Evolutionary conservation across 495 filamentous ascomycete species (phyloP), one percentile per base, ranked within the genome.

Genomic region (Rhizodiscina lignyota): DNA sequence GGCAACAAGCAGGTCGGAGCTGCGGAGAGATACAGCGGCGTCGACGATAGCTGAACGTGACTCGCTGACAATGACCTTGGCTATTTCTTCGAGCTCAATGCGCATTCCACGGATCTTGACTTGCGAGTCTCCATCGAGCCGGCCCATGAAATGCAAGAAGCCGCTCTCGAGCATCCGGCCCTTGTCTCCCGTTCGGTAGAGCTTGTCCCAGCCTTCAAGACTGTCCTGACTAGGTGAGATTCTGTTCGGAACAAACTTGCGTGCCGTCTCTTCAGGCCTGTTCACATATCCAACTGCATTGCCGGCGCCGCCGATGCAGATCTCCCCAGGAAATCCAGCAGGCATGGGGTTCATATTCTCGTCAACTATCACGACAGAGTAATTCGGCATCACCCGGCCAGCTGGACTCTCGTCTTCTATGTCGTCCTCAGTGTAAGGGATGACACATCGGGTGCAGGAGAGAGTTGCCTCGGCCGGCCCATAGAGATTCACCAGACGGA

Each of bases 311-410:
- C 48, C 60, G 30, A 62, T 39, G 35, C 40, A 51, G 6, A 67
- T 39, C 35, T 65, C 36, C 12, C 39, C 39, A 4, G 11, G 40
- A 0, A 56, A 22, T 0, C 53, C 59, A 1, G 37, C 16, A 0
- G 60, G 56, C 0, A 75, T 29, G 1, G 61, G 57, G 0, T 56
- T 44, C 4, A 58, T 17, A 4, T 48, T 17, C 12, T 57, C 39
- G 28, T 68, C 66, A 1, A 73, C 32, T 23, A 73, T 51, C 42
- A 62, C 64, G 5, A 52, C 35, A 2, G 45, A 33, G 29, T 56
- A 59, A 15, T 64, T 61, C 1, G 53, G 41, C 40, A 23, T 36
- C 5, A 26, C 4, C 36, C 0, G 38, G 21, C 17, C 39, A 16
- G 39, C 29, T 6, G 38, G 41, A 28, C 30, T 30, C 23, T 36